Conservation (phyloP, 2,329 filamentous ascomycete species). For the Pseudogymnoascus sp. region DNA sequence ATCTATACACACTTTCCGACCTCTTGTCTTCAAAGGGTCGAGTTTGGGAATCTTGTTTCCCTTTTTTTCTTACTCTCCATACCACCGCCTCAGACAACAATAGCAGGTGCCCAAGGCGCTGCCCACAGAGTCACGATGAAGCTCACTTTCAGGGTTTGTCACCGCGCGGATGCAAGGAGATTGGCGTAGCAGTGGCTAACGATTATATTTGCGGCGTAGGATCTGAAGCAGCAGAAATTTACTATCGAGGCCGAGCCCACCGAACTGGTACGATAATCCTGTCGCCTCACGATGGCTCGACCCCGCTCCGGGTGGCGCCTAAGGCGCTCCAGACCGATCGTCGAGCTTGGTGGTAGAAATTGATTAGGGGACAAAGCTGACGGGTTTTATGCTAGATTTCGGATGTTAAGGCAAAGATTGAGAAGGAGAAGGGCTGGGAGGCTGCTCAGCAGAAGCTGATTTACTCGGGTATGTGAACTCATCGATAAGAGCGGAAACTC, state of each 20-base stretch:
- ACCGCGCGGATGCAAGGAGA: slow-evolving; percentile 21
- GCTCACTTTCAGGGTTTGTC: slow-evolving; percentile 60
- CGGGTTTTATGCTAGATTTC: slow-evolving; percentile 56
- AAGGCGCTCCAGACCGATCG: slow-evolving; percentile 2
- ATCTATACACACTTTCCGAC: background rate
- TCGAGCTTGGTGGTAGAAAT: background rate
- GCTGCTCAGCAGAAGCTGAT: slow-evolving; percentile 88
- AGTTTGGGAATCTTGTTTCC: background rate
- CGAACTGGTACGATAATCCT: slow-evolving; percentile 65
- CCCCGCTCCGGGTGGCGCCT: slow-evolving; percentile 16
- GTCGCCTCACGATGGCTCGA: slow-evolving; percentile 19
- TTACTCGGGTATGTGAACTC: slow-evolving; percentile 68
- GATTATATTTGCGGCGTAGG: slow-evolving; percentile 44
- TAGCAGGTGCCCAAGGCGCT: background rate
- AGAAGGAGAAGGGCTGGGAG: slow-evolving; percentile 89
- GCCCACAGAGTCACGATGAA: slow-evolving; percentile 47
- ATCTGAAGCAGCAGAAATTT: slow-evolving; percentile 98
- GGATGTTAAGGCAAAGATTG: slow-evolving; percentile 85
- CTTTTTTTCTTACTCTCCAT: background rate
- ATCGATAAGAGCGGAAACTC: background rate
- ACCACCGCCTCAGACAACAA: background rate
- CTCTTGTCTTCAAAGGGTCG: background rate
- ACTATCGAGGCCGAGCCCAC: slow-evolving; percentile 88
- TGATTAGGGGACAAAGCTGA: slow-evolving; percentile 10
- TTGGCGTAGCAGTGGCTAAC: slow-evolving; percentile 22